These are phyloP conservation scores for Ophiorrhiza pumila DNA, from an alignment of 257 asterid genomes.

Conservation along the genomic window DNA sequence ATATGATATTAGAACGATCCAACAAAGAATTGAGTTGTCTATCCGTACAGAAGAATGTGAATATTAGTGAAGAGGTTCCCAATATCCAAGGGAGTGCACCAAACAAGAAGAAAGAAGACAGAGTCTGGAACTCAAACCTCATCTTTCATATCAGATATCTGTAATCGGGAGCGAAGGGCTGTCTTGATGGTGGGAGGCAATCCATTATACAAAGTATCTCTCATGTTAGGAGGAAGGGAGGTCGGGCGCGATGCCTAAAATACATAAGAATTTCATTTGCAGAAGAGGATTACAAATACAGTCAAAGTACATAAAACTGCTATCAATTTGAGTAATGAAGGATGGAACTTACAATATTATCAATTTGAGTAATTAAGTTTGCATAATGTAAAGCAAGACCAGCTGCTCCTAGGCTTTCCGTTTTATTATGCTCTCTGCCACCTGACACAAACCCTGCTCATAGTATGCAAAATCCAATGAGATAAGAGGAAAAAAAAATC, in stretches of 20 bases:
- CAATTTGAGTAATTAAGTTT: conserved; percentile 84
- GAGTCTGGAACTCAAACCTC: conserved; percentile 42
- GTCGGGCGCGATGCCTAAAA: conserved; percentile 83
- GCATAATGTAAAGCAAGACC: conserved; percentile 98
- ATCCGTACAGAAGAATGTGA: background rate
- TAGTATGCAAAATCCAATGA: background rate
- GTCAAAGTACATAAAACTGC: background rate
- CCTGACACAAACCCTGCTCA: conserved; percentile 50
- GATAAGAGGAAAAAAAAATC: conserved; percentile 7
- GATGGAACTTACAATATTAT: conserved; percentile 61
- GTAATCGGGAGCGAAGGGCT: conserved; percentile 51
- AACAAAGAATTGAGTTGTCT: background rate
- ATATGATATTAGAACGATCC: background rate
- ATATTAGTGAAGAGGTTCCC: background rate
- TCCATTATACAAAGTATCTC: conserved; percentile 83
- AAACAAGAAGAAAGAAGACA: background rate
- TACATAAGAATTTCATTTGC: conserved; percentile 11
- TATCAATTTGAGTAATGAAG: conserved; percentile 4
- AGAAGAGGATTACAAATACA: conserved; percentile 4
- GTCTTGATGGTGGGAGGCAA: conserved; percentile 69
- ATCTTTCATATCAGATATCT: conserved; percentile 44
- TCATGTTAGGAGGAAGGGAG: conserved; percentile 91
- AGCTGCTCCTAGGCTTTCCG: conserved; percentile 81
- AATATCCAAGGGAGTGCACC: background rate
- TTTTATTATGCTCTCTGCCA: conserved; percentile 44